Evolutionary conservation across 2,329 filamentous ascomycete species (phyloP).

Genomic region (Penicillium sp.): DNA sequence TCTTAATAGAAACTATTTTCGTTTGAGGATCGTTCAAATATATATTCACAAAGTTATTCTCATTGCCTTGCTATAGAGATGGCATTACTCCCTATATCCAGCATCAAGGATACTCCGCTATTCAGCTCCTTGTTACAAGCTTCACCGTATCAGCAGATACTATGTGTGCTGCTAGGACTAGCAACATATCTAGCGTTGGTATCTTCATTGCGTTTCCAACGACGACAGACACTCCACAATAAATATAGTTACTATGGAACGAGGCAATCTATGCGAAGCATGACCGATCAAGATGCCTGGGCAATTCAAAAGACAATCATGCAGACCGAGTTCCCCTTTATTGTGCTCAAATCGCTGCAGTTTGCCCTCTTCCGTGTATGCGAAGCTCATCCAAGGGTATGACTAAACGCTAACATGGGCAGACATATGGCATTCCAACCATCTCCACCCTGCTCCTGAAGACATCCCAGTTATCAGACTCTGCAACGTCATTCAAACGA

Average conservation of each 20-base stretch:
- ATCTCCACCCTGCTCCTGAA: too few species aligned
- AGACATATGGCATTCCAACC: constrained; percentile 45
- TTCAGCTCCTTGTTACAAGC: neutral
- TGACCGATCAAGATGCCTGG: too few species aligned
- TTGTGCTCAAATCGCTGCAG: constrained; percentile 52
- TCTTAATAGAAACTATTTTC: neutral
- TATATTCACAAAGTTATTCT: neutral
- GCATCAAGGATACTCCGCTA: neutral
- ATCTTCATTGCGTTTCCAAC: constrained; percentile 29
- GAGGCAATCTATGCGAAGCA: constrained; percentile 31
- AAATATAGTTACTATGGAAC: constrained; percentile 41
- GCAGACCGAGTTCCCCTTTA: constrained; percentile 57
- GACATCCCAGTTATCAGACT: too few species aligned
- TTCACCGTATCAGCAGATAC: constrained; percentile 2
- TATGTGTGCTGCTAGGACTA: constrained; percentile 13
- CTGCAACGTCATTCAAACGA: too few species aligned
- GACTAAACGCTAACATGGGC: neutral
- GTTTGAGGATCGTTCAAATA: neutral
- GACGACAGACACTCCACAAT: constrained; percentile 37
- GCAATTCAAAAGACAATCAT: constrained; percentile 49
- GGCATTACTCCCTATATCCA: neutral
- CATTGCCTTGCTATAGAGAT: neutral
- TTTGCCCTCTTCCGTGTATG: constrained; percentile 59
- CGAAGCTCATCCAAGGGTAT: neutral
- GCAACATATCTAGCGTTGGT: constrained; percentile 25